phyloP scores from a whole-genome alignment of 257 asterid species.

The Capsicum pubescens region DNA sequence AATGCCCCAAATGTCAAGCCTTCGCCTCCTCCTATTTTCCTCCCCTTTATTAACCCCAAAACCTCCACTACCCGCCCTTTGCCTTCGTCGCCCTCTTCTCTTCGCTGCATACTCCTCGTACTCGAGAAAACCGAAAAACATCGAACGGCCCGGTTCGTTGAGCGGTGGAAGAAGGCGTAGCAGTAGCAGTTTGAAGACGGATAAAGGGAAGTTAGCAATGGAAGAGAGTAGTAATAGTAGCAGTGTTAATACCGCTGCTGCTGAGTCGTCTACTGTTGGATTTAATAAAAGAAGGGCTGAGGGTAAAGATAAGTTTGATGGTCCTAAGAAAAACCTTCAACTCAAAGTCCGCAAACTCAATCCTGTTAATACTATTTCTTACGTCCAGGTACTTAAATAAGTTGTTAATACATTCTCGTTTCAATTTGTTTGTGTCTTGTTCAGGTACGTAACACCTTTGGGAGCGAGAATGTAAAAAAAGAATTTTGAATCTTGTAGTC shows the following conservation, averaged over 20 bases:
- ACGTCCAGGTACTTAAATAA: slow-evolving; percentile 69
- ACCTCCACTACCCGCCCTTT: slow-evolving; percentile 41
- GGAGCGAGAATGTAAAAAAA: no score
- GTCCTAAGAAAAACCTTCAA: slow-evolving; percentile 64
- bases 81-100: slow-evolving; percentile 39
- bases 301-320: slow-evolving; percentile 65
- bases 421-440: no score
- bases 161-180: slow-evolving; percentile 45
- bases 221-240: slow-evolving; percentile 44
- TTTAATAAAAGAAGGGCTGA: slow-evolving; percentile 86
- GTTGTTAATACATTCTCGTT: neutral
- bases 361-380: slow-evolving; percentile 76
- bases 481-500: no score
- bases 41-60: slow-evolving; percentile 43
- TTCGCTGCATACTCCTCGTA: slow-evolving; percentile 48
- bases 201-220: slow-evolving; percentile 52
- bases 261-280: slow-evolving; percentile 43
- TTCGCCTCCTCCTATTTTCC: slow-evolving; percentile 62
- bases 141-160: slow-evolving; percentile 42
- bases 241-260: neutral
- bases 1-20: slow-evolving; percentile 67
- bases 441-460: no score
- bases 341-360: slow-evolving; percentile 77
- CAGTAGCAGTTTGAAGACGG: slow-evolving; percentile 31
- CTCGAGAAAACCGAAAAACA: slow-evolving; percentile 42